phyloP scores from a whole-genome alignment of 345 rosid genomes.

The Sonneratia alba region DNA sequence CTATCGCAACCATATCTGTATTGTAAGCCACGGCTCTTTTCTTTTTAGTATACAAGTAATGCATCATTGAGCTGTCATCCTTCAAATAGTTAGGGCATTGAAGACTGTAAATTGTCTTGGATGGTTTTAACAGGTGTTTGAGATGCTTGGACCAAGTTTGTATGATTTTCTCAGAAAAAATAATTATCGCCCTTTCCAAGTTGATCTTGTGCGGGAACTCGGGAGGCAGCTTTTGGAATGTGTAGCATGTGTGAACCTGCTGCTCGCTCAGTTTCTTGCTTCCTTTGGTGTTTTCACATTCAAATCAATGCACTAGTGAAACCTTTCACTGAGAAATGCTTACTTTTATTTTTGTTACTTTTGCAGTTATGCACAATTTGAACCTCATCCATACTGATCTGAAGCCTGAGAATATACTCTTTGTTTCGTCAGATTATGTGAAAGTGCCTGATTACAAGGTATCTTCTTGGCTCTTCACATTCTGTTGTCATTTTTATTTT shows the following conservation, averaged over 20 bases:
- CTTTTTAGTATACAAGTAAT: background rate
- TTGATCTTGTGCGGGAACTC: constrained; percentile 66
- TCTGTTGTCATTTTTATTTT: background rate
- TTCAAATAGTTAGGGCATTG: background rate
- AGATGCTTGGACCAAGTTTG: constrained; percentile 80
- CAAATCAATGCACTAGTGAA: background rate
- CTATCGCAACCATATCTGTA: constrained; percentile 55
- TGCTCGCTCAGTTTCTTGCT: constrained; percentile 16
- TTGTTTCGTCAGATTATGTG: constrained; percentile 49
- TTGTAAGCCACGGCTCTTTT: constrained; percentile 37
- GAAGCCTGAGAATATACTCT: constrained; percentile 62
- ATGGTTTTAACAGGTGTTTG: constrained; percentile 49
- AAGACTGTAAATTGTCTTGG: constrained; percentile 3
- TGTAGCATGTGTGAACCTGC: constrained; percentile 56
- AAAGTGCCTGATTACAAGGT: constrained; percentile 60
- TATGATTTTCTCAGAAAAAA: constrained; percentile 66
- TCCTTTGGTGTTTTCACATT: background rate
- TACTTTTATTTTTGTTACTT: constrained; percentile 5
- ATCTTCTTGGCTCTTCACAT: background rate
- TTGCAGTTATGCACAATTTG: constrained; percentile 44
- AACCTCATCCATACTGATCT: constrained; percentile 56
- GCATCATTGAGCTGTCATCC: background rate
- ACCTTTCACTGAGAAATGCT: constrained; percentile 7
- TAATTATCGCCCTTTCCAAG: constrained; percentile 56
- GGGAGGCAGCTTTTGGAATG: constrained; percentile 74